phyloP scores from a whole-genome alignment of 169 alveolate genomes.

The Cyclospora cayetanensis region DNA sequence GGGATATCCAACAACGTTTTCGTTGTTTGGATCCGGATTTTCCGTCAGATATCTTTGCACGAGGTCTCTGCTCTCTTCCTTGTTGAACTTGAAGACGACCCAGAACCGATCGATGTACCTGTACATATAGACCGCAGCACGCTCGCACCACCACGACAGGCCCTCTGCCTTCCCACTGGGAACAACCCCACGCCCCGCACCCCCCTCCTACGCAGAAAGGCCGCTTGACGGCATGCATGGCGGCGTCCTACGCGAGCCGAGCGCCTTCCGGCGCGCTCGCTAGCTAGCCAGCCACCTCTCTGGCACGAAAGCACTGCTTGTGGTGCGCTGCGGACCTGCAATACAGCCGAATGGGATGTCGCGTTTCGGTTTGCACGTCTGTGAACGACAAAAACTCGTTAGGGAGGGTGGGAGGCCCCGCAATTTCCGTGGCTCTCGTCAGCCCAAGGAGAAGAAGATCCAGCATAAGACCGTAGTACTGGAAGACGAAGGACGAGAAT shows the following conservation, averaged over 20 bases:
- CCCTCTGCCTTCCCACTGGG: background rate
- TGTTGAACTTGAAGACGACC: constrained; percentile 94
- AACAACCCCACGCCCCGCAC: background rate
- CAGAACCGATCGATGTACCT: constrained; percentile 74
- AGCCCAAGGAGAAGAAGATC: constrained; percentile 97
- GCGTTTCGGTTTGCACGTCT: constrained; percentile 94
- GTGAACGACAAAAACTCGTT: constrained; percentile 95
- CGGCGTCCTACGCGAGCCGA: background rate
- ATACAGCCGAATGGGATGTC: constrained; percentile 98
- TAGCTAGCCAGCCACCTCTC: constrained; percentile 63
- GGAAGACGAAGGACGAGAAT: constrained; percentile 97
- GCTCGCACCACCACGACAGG: background rate
- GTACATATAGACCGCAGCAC: no score
- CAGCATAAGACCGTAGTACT: constrained; percentile 87
- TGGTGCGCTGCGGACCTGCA: constrained; percentile 15
- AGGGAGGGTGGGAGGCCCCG: constrained; percentile 99
- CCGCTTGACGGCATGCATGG: background rate
- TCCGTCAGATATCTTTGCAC: constrained; percentile 97
- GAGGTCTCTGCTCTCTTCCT: constrained; percentile 96
- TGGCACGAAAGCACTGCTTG: no score
- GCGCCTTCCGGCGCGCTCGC: background rate
- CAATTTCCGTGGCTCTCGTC: constrained; percentile 98
- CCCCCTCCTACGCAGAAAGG: background rate
- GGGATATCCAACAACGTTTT: constrained; percentile 98
- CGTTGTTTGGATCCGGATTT: constrained; percentile 99